Base-by-base conservation (phyloP, 2,329 filamentous ascomycete genomes). In the Alternaria postmessia region DNA sequence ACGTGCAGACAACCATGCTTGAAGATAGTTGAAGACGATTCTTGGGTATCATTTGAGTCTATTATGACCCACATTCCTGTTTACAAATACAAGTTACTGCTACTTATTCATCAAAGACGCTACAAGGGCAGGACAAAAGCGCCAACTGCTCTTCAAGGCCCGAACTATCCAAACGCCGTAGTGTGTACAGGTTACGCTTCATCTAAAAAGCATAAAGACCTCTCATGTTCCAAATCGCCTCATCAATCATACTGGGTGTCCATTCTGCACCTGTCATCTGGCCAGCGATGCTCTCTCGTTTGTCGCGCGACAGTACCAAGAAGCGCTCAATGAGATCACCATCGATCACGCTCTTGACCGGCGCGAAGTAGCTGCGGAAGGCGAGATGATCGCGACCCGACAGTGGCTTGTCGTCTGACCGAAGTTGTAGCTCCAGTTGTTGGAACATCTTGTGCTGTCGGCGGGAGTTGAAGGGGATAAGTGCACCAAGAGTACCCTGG, bases 361-460 rank as follows among this genome's bases (percentile, higher is more conserved):
- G 96, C 7, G 92, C 93, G 78, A 98, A 99, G 80, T 98, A 99
- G 66, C 93, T 89, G 64, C 96, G 87, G 79, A 96, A 99, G 73
- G 97, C 96, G 46, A 99, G 84, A 79, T 99, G 95, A 78, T 99
- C 96, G 66, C 96, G 87, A 42, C 95, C 96, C 20, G 93, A 92
- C 47, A 99, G 82, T 7, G 94, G 94, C 36, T 94, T 86, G 73
- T 97, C 94, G 18, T 75, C 71, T 12, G 87, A 88, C 48, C 94
- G 87, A 76, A 99, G 85, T 74, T 96, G 92, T 74, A 91, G 89
- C 81, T 99, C 95, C 24, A 99, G 85, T 62, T 88, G 93, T 78
- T 97, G 94, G 87, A 99, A 99, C 81, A 99, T 98, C 78, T 98
- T 95, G 51, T 96, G 92, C 72, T 98, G 94, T 75, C 98, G 94